A percentile compares a stretch with the other conserved stretches of the same genome.
phyloP scores from a whole-genome alignment of 148 eudicot species.

The Vaccinium macrocarpon region DNA sequence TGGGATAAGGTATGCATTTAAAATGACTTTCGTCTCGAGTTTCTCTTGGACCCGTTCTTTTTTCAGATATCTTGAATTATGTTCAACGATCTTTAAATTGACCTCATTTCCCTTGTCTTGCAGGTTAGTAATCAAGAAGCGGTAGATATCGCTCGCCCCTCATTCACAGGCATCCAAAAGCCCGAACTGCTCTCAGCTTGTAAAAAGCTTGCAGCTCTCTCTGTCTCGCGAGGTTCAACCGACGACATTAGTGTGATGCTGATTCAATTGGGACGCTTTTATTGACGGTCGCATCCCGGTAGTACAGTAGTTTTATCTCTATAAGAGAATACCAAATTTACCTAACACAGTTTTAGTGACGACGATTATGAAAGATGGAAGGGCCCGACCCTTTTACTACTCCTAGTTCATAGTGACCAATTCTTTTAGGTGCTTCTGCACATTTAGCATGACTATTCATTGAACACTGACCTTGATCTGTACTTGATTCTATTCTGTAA shows the following conservation, averaged over 20 bases:
- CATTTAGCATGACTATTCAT: not conserved
- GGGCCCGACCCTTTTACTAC: not conserved
- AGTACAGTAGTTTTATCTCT: not conserved
- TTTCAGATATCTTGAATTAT: not conserved
- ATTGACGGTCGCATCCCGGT: not conserved
- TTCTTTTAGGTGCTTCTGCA: conserved; percentile 1
- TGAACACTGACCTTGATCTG: not conserved
- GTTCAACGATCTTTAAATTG: not conserved
- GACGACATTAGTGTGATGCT: conserved; percentile 62
- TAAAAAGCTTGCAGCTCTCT: conserved; percentile 49
- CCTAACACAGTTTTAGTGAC: not conserved
- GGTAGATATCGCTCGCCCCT: conserved; percentile 43
- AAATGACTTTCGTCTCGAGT: not conserved
- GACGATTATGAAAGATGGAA: not conserved
- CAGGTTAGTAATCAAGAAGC: conserved; percentile 70
- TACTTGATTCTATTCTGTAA: not conserved
- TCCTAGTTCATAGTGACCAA: not conserved
- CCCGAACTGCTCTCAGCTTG: conserved; percentile 42
- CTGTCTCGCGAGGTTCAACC: conserved; percentile 47
- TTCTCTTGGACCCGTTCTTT: not conserved
- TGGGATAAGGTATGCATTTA: conserved; percentile 50
- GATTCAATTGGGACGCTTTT: conserved; percentile 37
- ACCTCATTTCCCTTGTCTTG: not conserved
- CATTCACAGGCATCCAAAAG: conserved; percentile 23
- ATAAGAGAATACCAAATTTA: not conserved